These are phyloP conservation scores for Cyclotella choctawhatcheeana DNA, from an alignment of 108 stramenopile species.

Conservation along the genomic window DNA sequence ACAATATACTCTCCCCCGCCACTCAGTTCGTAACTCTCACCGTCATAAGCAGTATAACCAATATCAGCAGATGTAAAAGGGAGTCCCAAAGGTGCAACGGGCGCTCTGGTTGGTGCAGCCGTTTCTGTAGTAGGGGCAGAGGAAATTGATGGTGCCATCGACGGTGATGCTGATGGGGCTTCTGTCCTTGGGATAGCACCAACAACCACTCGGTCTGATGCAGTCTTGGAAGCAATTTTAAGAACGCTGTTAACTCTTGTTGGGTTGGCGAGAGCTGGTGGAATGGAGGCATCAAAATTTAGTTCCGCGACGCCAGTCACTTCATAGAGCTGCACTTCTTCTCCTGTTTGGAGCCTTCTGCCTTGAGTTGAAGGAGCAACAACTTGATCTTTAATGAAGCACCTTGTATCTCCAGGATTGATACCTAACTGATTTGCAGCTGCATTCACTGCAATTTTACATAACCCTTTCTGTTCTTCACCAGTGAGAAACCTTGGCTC, in stretches of 20 bases:
- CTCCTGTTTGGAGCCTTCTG: conserved; percentile 1
- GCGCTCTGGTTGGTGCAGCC: background rate
- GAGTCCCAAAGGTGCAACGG: background rate
- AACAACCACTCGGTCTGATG: conserved; percentile 20
- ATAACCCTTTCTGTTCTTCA: conserved; percentile 43
- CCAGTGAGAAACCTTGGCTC: conserved; percentile 38
- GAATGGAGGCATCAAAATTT: conserved; percentile 35
- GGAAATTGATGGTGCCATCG: conserved; percentile 18
- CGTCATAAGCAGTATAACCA: conserved; percentile 1
- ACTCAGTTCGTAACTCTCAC: conserved; percentile 7
- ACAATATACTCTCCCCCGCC: conserved; percentile 26
- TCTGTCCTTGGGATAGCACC: conserved; percentile 26
- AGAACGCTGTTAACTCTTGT: conserved; percentile 16
- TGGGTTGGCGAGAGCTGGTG: background rate
- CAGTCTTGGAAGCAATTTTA: conserved; percentile 19
- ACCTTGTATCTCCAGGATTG: conserved; percentile 22
- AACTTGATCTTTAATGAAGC: conserved; percentile 29
- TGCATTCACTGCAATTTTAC: conserved; percentile 24
- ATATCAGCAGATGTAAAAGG: conserved; percentile 4
- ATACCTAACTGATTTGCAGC: conserved; percentile 14
- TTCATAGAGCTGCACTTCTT: conserved; percentile 13
- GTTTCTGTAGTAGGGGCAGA: conserved; percentile 16
- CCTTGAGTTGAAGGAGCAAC: background rate
- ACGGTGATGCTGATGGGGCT: conserved; percentile 37
- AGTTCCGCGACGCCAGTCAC: conserved; percentile 21